phyloP scores from a whole-genome alignment of 352 stramenopile species.

The Phytophthora aleatoria region DNA sequence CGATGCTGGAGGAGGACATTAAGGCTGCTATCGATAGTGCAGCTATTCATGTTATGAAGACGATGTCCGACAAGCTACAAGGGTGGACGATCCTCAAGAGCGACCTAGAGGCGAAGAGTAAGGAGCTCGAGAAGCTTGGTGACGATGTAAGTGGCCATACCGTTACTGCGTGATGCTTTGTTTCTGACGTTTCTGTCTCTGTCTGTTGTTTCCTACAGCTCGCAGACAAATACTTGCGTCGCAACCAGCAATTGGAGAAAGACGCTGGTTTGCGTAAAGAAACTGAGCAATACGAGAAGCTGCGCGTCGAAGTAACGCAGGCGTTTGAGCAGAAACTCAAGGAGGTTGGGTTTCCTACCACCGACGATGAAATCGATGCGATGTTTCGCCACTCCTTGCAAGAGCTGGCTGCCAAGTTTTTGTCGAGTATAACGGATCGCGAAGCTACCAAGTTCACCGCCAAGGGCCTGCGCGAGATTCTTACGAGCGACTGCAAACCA shows the following conservation, averaged over 20 bases:
- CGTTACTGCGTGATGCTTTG: not conserved
- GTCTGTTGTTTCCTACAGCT: constrained; percentile 43
- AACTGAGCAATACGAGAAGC: constrained; percentile 63
- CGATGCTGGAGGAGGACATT: constrained; percentile 64
- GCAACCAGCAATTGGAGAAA: constrained; percentile 68
- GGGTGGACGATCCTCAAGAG: constrained; percentile 76
- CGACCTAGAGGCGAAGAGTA: constrained; percentile 64
- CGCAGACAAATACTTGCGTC: constrained; percentile 67
- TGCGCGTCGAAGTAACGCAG: constrained; percentile 56
- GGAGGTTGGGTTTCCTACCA: constrained; percentile 56
- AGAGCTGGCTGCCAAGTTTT: constrained; percentile 62
- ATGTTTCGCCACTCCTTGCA: constrained; percentile 64
- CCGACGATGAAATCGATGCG: constrained; percentile 66
- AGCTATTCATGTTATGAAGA: constrained; percentile 55
- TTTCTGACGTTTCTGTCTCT: constrained; percentile 2
- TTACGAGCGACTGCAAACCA: constrained; percentile 62
- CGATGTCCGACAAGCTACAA: constrained; percentile 57
- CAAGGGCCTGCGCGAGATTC: constrained; percentile 54
- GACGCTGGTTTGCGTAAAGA: constrained; percentile 63
- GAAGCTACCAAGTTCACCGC: constrained; percentile 49
- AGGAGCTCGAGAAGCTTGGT: constrained; percentile 74
- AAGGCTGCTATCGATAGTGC: constrained; percentile 64
- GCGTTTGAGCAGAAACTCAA: constrained; percentile 66
- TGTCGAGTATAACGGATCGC: constrained; percentile 46
- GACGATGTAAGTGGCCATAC: constrained; percentile 59